Evolutionary conservation across 352 stramenopile species (phyloP), one percentile per base, ranked within the genome.

Genomic region (Pythium insidiosum): DNA sequence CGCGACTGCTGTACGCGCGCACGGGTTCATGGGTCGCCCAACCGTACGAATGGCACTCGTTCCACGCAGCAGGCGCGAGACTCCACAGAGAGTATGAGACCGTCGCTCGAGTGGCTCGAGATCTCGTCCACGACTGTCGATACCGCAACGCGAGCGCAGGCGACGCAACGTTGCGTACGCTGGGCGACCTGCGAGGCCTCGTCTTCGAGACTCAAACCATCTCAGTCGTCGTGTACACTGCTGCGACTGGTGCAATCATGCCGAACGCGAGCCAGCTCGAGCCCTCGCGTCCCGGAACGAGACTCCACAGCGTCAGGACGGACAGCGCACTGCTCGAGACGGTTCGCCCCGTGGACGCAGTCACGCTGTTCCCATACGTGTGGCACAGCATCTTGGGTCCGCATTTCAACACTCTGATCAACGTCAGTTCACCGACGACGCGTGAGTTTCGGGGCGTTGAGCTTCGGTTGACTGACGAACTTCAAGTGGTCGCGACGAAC

Each of bases 41-140:
- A 30, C 58, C 63, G 13, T 84, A 84, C 41, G 63, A 76, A 33
- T 84, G 71, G 71, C 81, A 84, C 43, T 70, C 68, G 23, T 30
- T 84, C 9, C 47, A 53, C 30, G 59, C 43, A 15, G 73, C 68
- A 2, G 71, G 71, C 13, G 55, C 58, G 35, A 60, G 71, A 6
- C 34, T 76, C 24, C 74, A 61, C 29, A 50, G 55, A 11, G 24
- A n/a, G n/a, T n/a, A n/a, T n/a, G n/a, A 59, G 4, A 53, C 28
- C 10, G 39, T 71, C 20, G n/a, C 15, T 34, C 9, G 28, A 23
- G 1, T 16, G 22, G 5, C 20, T 23, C 1, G 49, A 58, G 13
- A 53, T 38, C 0, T 21, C 49, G 9, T 54, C 68, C 13, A 36
- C 25, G 6, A 71, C 52, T 2, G 31, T 83, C 28, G 54, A 67